Evolutionary conservation across 805 yeast genomes (phyloP).

Genomic region (Debaryomyces castellii): DNA sequence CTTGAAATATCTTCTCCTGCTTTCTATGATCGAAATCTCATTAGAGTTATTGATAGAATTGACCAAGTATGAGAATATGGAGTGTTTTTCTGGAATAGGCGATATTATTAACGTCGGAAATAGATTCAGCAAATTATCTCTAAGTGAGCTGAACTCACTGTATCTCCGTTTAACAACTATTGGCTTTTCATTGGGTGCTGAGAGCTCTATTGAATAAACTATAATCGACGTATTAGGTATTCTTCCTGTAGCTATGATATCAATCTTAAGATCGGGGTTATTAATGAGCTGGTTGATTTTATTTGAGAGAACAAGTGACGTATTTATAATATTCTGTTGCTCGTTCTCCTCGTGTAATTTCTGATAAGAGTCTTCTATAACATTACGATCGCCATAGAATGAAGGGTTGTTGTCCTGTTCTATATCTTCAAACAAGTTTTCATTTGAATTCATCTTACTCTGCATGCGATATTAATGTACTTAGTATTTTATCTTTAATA

Average conservation of each 20-base stretch:
- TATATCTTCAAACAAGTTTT: constrained; percentile 32
- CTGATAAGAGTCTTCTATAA: constrained; percentile 27
- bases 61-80: constrained; percentile 42
- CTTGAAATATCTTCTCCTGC: constrained; percentile 46
- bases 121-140: constrained; percentile 36
- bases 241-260: constrained; percentile 34
- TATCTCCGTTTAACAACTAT: constrained; percentile 42
- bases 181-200: constrained; percentile 12
- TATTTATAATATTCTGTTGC: constrained; percentile 23
- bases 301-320: constrained; percentile 29
- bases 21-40: constrained; percentile 42
- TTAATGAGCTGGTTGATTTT: constrained; percentile 28
- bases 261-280: constrained; percentile 25
- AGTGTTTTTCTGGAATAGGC: constrained; percentile 47
- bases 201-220: constrained; percentile 36
- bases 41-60: constrained; percentile 38
- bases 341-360: constrained; percentile 3
- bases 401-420: constrained; percentile 48
- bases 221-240: constrained; percentile 35
- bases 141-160: constrained; percentile 43
- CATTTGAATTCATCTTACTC: constrained; percentile 9
- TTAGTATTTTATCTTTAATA: not conserved
- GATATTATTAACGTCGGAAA: constrained; percentile 42
- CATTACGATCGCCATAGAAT: constrained; percentile 34
- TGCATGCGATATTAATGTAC: not conserved